phyloP scores from a whole-genome alignment of 2,329 filamentous ascomycete genomes.

The Fusarium burgessii region DNA sequence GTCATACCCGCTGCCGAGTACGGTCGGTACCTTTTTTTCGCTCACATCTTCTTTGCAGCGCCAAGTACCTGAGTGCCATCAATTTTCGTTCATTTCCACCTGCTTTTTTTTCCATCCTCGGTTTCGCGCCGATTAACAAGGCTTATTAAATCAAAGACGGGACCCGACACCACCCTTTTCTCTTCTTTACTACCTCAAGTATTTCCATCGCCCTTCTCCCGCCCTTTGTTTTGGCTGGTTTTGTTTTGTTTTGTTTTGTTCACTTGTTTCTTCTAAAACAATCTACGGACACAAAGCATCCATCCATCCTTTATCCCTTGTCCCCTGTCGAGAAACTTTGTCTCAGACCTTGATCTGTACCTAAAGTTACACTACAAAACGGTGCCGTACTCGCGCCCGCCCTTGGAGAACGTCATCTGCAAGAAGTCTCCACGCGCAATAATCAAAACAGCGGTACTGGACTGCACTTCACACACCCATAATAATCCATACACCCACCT shows the following conservation, averaged over 20 bases:
- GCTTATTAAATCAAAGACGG: conserved; percentile 36
- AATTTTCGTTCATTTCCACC: conserved; percentile 14
- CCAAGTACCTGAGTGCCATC: conserved; percentile 5
- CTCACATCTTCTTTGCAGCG: conserved; percentile 9
- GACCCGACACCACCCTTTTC: conserved; percentile 9
- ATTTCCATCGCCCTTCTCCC: conserved; percentile 19
- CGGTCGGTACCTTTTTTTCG: conserved; percentile 10
- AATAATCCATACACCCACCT: conserved; percentile 29
- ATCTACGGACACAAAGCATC: conserved; percentile 1
- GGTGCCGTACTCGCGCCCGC: conserved; percentile 25
- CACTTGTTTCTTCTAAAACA: conserved; percentile 12
- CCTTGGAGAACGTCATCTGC: conserved; percentile 47
- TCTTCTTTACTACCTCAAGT: background rate
- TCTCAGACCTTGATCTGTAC: conserved; percentile 38
- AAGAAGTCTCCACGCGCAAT: conserved; percentile 33
- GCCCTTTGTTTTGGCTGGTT: background rate
- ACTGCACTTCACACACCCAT: conserved; percentile 12
- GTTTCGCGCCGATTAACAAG: conserved; percentile 30
- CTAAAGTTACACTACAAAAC: conserved; percentile 3
- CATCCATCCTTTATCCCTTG: conserved; percentile 9
- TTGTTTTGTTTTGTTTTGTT: conserved; percentile 22
- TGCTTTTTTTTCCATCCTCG: conserved; percentile 24
- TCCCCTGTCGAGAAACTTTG: conserved; percentile 27
- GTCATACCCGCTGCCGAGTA: conserved; percentile 2
- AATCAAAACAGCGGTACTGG: conserved; percentile 32